phyloP scores from a whole-genome alignment of 73 alveolate species.

The Tetrahymena elliotti region DNA sequence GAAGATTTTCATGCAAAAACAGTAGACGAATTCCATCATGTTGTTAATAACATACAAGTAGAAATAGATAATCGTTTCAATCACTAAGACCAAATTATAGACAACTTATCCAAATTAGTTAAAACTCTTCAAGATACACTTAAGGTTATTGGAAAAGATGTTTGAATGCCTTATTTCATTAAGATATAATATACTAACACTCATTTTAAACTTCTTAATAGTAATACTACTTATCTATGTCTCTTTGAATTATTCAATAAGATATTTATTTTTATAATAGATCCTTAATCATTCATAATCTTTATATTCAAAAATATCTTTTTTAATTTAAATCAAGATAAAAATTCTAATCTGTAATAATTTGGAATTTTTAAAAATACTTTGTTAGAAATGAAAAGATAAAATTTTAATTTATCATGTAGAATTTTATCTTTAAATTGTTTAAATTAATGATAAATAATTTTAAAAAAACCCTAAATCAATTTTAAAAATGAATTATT shows the following conservation, averaged over 20 bases:
- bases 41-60: constrained; percentile 68
- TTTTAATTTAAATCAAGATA: too few relatives aligned
- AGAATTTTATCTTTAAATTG: too few relatives aligned
- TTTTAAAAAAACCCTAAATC: too few relatives aligned
- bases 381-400: too few relatives aligned
- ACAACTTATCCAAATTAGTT: constrained; percentile 82
- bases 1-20: constrained; percentile 78
- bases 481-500: too few relatives aligned
- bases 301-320: too few relatives aligned
- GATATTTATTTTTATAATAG: neutral
- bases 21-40: constrained; percentile 74
- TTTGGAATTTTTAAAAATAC: too few relatives aligned
- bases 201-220: neutral
- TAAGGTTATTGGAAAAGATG: constrained; percentile 76
- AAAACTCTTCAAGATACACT: constrained; percentile 96
- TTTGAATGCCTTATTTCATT: neutral
- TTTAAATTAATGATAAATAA: too few relatives aligned
- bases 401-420: too few relatives aligned
- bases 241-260: neutral
- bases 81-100: constrained; percentile 83
- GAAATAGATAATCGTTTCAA: constrained; percentile 88
- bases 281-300: too few relatives aligned
- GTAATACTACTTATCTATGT: neutral
- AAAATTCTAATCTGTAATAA: too few relatives aligned
- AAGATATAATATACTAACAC: neutral